These are phyloP conservation scores for Rhexocercosporidium sp. DNA, from an alignment of 2,329 filamentous ascomycete species.

Conservation along the genomic window DNA sequence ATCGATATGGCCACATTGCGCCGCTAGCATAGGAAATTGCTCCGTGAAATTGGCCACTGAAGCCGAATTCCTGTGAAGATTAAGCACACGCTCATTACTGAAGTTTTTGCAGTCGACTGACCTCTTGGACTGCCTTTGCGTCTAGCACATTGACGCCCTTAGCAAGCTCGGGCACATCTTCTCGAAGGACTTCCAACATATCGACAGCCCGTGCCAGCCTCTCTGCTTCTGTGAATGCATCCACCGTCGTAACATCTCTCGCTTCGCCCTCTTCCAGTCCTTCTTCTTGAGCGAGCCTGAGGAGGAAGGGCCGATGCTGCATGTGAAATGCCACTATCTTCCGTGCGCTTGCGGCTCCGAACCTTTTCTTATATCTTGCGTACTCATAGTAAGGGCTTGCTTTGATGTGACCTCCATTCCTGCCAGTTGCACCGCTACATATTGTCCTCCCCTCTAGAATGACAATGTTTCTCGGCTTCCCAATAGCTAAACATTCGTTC, in stretches of 20 bases:
- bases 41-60: constrained; percentile 45
- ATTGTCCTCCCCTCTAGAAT: constrained; percentile 57
- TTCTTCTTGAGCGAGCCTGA: constrained; percentile 44
- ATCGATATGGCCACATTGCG: constrained; percentile 56
- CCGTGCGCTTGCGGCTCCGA: constrained; percentile 47
- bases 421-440: constrained; percentile 58
- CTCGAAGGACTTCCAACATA: constrained; percentile 43
- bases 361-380: constrained; percentile 37
- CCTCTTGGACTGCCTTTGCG: constrained; percentile 1
- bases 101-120: neutral
- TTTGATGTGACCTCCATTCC: constrained; percentile 60
- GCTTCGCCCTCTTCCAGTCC: constrained; percentile 2
- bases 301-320: constrained; percentile 47
- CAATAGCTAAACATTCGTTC: constrained; percentile 35
- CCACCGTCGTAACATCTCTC: constrained; percentile 51
- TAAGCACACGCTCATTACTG: neutral
- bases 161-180: constrained; percentile 47
- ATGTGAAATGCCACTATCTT: constrained; percentile 52
- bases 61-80: neutral
- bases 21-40: constrained; percentile 53
- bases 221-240: constrained; percentile 39
- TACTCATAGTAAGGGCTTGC: constrained; percentile 51
- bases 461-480: constrained; percentile 43
- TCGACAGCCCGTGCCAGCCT: constrained; percentile 25
- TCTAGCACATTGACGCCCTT: neutral